Conservation (phyloP, 495 filamentous ascomycete species). For the Xylaria telfairii region DNA sequence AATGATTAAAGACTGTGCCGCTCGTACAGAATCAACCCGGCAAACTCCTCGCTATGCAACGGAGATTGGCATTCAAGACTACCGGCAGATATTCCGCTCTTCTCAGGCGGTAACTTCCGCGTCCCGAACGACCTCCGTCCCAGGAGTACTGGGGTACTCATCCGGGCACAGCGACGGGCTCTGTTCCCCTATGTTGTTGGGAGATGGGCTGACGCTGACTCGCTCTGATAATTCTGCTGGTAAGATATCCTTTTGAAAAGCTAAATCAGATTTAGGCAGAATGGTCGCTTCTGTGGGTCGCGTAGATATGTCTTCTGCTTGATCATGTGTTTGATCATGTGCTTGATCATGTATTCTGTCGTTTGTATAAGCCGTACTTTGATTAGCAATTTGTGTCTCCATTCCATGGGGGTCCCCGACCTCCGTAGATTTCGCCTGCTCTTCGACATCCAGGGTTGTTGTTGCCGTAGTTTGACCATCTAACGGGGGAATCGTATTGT, state of each 20-base stretch:
- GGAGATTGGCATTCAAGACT: not conserved
- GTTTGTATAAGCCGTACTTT: constrained; percentile 23
- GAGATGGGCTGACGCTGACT: not conserved
- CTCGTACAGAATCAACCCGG: constrained; percentile 1
- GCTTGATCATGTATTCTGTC: constrained; percentile 25
- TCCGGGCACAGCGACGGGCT: constrained; percentile 22
- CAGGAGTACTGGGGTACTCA: constrained; percentile 21
- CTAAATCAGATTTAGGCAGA: not conserved
- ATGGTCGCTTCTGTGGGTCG: constrained; percentile 33
- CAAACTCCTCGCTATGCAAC: constrained; percentile 22
- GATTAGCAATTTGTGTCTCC: constrained; percentile 1
- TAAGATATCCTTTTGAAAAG: not conserved
- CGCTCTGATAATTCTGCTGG: not conserved
- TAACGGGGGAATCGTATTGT: not conserved
- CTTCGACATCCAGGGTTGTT: not conserved
- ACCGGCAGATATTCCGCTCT: not conserved
- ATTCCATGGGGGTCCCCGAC: not conserved
- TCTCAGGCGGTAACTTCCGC: not conserved
- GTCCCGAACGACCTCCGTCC: not conserved
- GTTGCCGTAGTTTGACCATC: not conserved
- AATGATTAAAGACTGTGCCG: constrained; percentile 5
- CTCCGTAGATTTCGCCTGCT: not conserved
- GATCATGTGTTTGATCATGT: constrained; percentile 17
- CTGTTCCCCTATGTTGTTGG: not conserved
- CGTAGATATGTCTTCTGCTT: constrained; percentile 28